These are phyloP conservation scores for Xeromyces bisporus DNA, from an alignment of 495 filamentous ascomycete species.

Conservation along the genomic window DNA sequence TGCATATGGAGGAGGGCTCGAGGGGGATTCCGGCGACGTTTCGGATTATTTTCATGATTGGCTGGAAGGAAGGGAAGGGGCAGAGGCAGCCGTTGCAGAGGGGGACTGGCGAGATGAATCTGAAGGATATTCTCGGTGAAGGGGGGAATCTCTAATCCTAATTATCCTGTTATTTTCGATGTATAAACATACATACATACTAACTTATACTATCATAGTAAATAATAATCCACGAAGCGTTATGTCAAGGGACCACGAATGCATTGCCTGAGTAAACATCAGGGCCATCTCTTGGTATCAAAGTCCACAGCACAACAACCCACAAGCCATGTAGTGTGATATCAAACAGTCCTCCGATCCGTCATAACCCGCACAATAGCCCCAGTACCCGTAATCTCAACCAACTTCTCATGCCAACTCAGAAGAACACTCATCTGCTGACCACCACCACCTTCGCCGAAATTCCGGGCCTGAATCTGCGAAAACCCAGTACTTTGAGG, in stretches of 20 bases:
- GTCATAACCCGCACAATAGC: constrained; percentile 84
- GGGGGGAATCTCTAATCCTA: constrained; percentile 28
- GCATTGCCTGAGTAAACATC: not conserved
- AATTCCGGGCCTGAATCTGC: constrained; percentile 54
- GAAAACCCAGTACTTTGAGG: constrained; percentile 79
- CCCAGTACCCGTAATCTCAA: constrained; percentile 73
- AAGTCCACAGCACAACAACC: not conserved
- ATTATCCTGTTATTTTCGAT: too few relatives aligned
- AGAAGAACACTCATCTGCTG: constrained; percentile 84
- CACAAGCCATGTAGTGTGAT: constrained; percentile 1
- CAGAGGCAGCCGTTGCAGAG: constrained; percentile 65
- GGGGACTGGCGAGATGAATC: constrained; percentile 64
- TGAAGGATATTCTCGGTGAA: constrained; percentile 66
- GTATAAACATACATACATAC: constrained; percentile 16
- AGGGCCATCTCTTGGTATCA: constrained; percentile 2
- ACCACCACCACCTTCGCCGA: constrained; percentile 58
- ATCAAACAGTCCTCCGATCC: constrained; percentile 73
- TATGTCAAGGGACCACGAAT: not conserved
- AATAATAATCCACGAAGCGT: too few relatives aligned
- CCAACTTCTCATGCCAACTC: constrained; percentile 92
- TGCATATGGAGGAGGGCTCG: constrained; percentile 57
- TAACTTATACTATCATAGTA: constrained; percentile 10
- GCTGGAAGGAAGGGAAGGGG: constrained; percentile 74
- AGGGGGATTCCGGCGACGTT: constrained; percentile 78
- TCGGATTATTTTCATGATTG: constrained; percentile 89